Percentiles rank a stretch among this genome's conserved stretches.
phyloP scores from a whole-genome alignment of 129 eudicot species.

The Logfia minima region DNA sequence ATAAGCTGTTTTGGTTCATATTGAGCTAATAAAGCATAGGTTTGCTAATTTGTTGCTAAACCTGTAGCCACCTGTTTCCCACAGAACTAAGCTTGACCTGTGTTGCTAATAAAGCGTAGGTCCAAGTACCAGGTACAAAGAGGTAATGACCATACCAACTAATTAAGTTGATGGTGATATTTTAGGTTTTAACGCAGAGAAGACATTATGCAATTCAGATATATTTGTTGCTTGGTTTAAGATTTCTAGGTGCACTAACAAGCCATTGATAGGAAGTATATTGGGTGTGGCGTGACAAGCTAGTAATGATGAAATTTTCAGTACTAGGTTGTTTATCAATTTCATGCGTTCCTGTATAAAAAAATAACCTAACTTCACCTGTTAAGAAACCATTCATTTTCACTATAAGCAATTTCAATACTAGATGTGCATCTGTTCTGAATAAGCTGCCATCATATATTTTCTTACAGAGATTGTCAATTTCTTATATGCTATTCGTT shows the following conservation, averaged over 20 bases:
- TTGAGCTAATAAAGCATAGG: background rate
- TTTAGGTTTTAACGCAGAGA: background rate
- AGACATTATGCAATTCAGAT: background rate
- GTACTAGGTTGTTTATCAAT: background rate
- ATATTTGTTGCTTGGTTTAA: background rate
- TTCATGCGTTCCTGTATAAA: background rate
- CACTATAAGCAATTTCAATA: background rate
- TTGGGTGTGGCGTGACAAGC: constrained; percentile 1
- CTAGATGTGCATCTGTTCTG: background rate
- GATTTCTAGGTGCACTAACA: constrained; percentile 2
- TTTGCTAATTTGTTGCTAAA: background rate
- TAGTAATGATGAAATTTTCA: background rate
- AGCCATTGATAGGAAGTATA: background rate
- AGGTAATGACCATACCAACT: background rate
- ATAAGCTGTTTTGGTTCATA: background rate
- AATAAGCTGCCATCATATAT: background rate
- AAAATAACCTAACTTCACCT: constrained; percentile 1
- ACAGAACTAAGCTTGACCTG: background rate
- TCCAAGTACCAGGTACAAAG: background rate
- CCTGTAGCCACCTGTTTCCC: background rate
- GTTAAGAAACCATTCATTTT: background rate
- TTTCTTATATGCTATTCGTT: constrained; percentile 15
- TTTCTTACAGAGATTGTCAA: background rate
- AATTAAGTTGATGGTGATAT: background rate
- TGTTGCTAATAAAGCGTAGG: background rate